These are phyloP conservation scores for Dactylellina cionopaga DNA, from an alignment of 2,329 filamentous ascomycete genomes.

Conservation along the genomic window DNA sequence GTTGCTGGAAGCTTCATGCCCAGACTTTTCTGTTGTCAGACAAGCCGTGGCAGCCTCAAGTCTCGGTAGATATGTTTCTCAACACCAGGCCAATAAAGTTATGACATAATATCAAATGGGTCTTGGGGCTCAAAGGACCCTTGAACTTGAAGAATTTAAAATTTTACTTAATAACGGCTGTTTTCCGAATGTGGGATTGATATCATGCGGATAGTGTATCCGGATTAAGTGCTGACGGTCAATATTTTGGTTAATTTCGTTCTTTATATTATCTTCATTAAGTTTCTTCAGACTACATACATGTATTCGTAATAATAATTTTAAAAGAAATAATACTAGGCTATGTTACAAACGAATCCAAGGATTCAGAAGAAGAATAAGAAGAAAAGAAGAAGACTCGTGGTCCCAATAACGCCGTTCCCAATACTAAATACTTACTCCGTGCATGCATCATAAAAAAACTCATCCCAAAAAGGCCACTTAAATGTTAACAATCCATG, in stretches of 20 bases:
- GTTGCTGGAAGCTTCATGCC: no score
- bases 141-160: no score
- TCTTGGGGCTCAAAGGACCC: no score
- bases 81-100: no score
- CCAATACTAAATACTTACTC: constrained; percentile 20
- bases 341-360: neutral
- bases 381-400: neutral
- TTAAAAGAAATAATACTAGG: neutral
- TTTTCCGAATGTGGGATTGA: no score
- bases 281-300: constrained; percentile 14
- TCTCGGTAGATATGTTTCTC: no score
- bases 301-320: constrained; percentile 25
- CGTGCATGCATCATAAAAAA: constrained; percentile 21
- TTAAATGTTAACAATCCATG: no score
- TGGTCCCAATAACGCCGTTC: neutral
- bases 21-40: no score
- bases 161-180: no score
- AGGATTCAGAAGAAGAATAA: neutral
- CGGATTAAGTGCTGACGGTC: neutral
- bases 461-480: constrained; percentile 15
- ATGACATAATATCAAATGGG: no score
- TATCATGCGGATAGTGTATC: no score
- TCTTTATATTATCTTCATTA: constrained; percentile 30
- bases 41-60: no score
- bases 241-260: neutral